Percentiles rank a stretch among this genome's conserved stretches.
Conservation (phyloP, 2,329 filamentous ascomycete genomes). For the Verruconis gallopava region DNA sequence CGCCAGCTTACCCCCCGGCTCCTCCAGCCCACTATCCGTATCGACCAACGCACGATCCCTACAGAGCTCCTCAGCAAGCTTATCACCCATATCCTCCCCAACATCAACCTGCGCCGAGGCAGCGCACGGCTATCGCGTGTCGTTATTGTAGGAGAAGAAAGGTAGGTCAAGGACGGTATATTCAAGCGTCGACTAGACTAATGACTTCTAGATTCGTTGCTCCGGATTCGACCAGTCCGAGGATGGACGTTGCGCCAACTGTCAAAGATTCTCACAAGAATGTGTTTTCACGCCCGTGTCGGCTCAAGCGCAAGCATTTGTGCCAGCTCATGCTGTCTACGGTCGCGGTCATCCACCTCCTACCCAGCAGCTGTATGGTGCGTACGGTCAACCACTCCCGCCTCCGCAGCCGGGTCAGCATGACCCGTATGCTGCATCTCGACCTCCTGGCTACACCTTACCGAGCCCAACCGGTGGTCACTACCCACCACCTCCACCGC, state of each 20-base stretch:
- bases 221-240: constrained; percentile 61
- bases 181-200: background rate
- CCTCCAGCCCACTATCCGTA: constrained; percentile 19
- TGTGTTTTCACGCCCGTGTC: constrained; percentile 68
- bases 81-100: constrained; percentile 27
- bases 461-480: constrained; percentile 33
- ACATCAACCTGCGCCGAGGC: constrained; percentile 37
- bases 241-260: constrained; percentile 61
- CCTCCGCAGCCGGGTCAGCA: constrained; percentile 19
- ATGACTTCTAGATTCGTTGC: constrained; percentile 50
- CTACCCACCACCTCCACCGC: constrained; percentile 9
- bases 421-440: constrained; percentile 10
- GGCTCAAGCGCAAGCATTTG: constrained; percentile 61
- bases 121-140: constrained; percentile 48
- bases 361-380: constrained; percentile 34
- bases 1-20: constrained; percentile 13
- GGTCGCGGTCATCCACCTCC: constrained; percentile 31
- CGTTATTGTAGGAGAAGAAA: constrained; percentile 47
- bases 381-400: constrained; percentile 37
- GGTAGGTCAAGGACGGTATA: constrained; percentile 25
- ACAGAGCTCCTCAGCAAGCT: constrained; percentile 30
- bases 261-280: constrained; percentile 60
- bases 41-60: constrained; percentile 29
- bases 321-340: constrained; percentile 56
- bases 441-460: constrained; percentile 24